Percentiles rank a stretch among this genome's conserved stretches.
phyloP scores from a whole-genome alignment of 2,329 filamentous ascomycete species.

The Laburnicola sp. region DNA sequence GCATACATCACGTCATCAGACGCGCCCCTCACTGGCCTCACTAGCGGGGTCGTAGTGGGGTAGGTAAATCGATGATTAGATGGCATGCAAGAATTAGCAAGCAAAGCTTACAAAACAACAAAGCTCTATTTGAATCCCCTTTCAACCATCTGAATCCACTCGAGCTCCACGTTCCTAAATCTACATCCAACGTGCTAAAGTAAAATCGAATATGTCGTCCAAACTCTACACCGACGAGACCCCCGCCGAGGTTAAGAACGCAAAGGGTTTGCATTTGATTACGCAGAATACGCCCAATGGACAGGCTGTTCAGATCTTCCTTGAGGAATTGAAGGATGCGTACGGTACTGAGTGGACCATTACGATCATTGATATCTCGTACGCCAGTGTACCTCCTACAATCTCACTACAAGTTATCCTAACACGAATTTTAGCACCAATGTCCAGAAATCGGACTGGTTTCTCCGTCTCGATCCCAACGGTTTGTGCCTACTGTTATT shows the following conservation, averaged over 20 bases:
- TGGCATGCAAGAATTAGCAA: too few relatives aligned
- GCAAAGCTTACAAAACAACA: too few relatives aligned
- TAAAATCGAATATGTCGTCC: slow-evolving; percentile 39
- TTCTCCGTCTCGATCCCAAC: slow-evolving; percentile 53
- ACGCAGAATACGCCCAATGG: slow-evolving; percentile 58
- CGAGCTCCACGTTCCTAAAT: too few relatives aligned
- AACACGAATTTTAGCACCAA: slow-evolving; percentile 44
- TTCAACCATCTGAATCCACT: too few relatives aligned
- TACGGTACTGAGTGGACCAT: slow-evolving; percentile 57
- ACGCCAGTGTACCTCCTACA: not conserved
- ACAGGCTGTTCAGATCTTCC: slow-evolving; percentile 56
- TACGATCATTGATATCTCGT: slow-evolving; percentile 44
- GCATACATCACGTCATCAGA: too few relatives aligned
- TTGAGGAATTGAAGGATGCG: slow-evolving; percentile 57
- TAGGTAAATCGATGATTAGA: too few relatives aligned
- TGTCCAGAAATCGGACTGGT: slow-evolving; percentile 61
- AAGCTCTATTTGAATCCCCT: too few relatives aligned
- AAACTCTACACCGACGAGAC: slow-evolving; percentile 49
- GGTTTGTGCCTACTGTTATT: slow-evolving; percentile 26
- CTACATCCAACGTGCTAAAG: not conserved
- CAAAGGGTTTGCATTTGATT: slow-evolving; percentile 54
- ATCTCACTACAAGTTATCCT: too few relatives aligned
- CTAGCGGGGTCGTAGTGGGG: too few relatives aligned
- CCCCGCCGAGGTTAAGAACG: slow-evolving; percentile 22
- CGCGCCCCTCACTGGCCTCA: too few relatives aligned